Evolutionary conservation across 108 stramenopile species (phyloP).

Genomic region (Mediolabrus comicus): DNA sequence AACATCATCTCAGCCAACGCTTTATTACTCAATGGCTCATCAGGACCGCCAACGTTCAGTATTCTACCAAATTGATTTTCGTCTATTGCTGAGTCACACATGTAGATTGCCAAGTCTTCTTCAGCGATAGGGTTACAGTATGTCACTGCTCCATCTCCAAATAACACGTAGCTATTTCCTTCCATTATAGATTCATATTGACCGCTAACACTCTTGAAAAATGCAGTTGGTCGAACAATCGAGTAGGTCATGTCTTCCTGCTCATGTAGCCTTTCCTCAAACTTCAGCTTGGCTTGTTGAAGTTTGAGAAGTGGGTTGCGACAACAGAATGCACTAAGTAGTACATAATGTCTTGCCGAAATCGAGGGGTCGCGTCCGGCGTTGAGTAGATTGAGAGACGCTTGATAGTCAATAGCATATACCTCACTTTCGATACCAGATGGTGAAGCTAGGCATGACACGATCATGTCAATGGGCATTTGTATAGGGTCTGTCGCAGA

Average conservation of each 20-base stretch:
- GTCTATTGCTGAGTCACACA: slow-evolving; percentile 71
- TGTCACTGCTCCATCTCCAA: slow-evolving; percentile 75
- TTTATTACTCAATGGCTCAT: slow-evolving; percentile 70
- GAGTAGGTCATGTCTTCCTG: slow-evolving; percentile 54
- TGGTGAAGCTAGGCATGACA: slow-evolving; percentile 80
- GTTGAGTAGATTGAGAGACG: slow-evolving; percentile 70
- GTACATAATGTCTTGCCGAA: slow-evolving; percentile 64
- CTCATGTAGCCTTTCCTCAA: slow-evolving; percentile 45
- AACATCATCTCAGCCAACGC: slow-evolving; percentile 68
- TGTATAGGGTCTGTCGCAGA: background rate
- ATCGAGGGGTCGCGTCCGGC: slow-evolving; percentile 43
- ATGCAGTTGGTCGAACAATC: slow-evolving; percentile 84
- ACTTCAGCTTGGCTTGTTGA: slow-evolving; percentile 81
- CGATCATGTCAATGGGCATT: slow-evolving; percentile 29
- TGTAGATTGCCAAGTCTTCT: slow-evolving; percentile 66
- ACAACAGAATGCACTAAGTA: slow-evolving; percentile 81
- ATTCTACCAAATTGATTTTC: slow-evolving; percentile 45
- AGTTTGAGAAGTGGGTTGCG: slow-evolving; percentile 79
- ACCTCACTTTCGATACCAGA: slow-evolving; percentile 73
- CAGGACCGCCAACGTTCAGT: slow-evolving; percentile 79
- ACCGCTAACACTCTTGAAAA: slow-evolving; percentile 84
- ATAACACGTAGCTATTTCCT: slow-evolving; percentile 79
- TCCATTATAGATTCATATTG: slow-evolving; percentile 77
- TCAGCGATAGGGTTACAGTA: slow-evolving; percentile 87
- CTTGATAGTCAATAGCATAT: slow-evolving; percentile 75